These are phyloP conservation scores for Neonectria punicea DNA, from an alignment of 2,329 filamentous ascomycete species.

Conservation along the genomic window DNA sequence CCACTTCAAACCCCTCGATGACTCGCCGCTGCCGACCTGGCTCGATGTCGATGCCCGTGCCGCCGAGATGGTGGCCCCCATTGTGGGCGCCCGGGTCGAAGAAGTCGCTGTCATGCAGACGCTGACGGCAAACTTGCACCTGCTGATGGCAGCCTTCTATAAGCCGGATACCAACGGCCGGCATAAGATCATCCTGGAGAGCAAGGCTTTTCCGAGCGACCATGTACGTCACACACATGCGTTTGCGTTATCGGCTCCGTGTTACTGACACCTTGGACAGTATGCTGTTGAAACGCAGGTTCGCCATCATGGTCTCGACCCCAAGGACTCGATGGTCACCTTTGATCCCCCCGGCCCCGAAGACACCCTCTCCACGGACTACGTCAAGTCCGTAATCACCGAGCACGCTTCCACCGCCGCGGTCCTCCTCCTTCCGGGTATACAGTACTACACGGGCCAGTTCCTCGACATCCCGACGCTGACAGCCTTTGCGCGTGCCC, in stretches of 20 bases:
- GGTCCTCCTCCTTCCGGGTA: conserved; percentile 79
- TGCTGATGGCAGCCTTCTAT: conserved; percentile 86
- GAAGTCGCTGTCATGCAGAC: conserved; percentile 89
- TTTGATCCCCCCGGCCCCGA: conserved; percentile 65
- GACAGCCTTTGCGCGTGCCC: conserved; percentile 76
- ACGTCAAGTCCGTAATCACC: conserved; percentile 78
- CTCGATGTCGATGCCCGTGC: conserved; percentile 78
- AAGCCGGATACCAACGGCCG: conserved; percentile 64
- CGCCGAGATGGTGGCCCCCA: conserved; percentile 69
- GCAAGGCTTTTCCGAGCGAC: conserved; percentile 87
- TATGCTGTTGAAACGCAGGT: conserved; percentile 85
- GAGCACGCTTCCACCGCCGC: conserved; percentile 75
- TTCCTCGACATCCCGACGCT: conserved; percentile 81
- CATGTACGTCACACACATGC: conserved; percentile 60
- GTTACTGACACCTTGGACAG: conserved; percentile 50
- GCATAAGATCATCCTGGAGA: conserved; percentile 83
- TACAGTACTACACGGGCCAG: conserved; percentile 90
- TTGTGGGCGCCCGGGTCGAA: conserved; percentile 75
- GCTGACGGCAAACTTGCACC: conserved; percentile 79
- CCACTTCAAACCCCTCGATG: conserved; percentile 76
- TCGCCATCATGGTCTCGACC: conserved; percentile 71
- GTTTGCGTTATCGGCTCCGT: not conserved
- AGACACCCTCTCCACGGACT: conserved; percentile 71
- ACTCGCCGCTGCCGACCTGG: conserved; percentile 75
- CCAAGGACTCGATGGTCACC: conserved; percentile 73